These are phyloP conservation scores for Phytophthora hibernalis DNA, from an alignment of 352 stramenopile genomes.

Conservation along the genomic window DNA sequence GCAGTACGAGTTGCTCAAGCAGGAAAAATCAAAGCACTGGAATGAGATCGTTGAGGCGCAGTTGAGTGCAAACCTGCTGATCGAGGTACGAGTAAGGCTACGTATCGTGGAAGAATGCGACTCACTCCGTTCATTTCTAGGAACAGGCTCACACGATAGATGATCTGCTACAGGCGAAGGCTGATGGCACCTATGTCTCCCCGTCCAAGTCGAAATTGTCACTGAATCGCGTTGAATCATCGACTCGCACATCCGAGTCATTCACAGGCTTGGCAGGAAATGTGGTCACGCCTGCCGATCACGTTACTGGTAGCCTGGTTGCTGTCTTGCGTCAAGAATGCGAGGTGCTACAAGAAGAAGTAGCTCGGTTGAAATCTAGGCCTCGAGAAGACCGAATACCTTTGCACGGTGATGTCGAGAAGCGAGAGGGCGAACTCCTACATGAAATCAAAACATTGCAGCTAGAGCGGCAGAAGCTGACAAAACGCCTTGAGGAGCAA, in stretches of 20 bases:
- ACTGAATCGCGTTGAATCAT: conserved; percentile 14
- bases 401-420: conserved; percentile 43
- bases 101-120: background rate
- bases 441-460: conserved; percentile 53
- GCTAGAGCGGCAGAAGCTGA: conserved; percentile 51
- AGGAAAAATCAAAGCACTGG: conserved; percentile 71
- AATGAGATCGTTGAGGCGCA: conserved; percentile 78
- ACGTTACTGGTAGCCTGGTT: conserved; percentile 7
- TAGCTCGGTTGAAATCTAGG: conserved; percentile 24
- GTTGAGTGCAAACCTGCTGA: conserved; percentile 76
- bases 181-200: conserved; percentile 42
- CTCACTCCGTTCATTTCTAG: conserved; percentile 26
- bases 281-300: conserved; percentile 19
- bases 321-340: conserved; percentile 34
- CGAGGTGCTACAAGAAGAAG: conserved; percentile 24
- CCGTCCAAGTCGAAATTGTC: conserved; percentile 35
- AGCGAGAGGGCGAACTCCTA: conserved; percentile 44
- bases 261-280: conserved; percentile 1
- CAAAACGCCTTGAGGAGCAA: conserved; percentile 59
- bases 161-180: conserved; percentile 64
- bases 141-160: conserved; percentile 84
- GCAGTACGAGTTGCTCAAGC: conserved; percentile 61
- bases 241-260: conserved; percentile 1
- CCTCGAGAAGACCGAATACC: conserved; percentile 35
- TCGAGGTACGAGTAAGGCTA: conserved; percentile 52